These are phyloP conservation scores for Silene coronaria DNA, from an alignment of 179 eudicot species.

Conservation along the genomic window DNA sequence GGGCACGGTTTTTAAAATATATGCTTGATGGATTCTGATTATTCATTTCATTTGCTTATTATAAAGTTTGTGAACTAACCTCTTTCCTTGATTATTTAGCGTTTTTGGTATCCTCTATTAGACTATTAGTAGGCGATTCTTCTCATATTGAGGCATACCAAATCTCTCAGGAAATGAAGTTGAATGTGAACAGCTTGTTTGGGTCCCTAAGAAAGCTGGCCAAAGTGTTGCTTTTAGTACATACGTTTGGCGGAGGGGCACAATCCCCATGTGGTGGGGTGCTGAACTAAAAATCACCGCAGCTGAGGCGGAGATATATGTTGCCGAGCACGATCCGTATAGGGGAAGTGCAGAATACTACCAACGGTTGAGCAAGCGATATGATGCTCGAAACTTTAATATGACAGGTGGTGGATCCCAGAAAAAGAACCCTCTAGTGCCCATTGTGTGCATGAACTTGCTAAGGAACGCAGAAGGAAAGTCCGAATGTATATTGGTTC, in stretches of 20 bases:
- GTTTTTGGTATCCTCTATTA: background rate
- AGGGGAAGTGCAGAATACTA: conserved; percentile 86
- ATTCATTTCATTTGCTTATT: background rate
- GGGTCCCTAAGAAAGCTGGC: conserved; percentile 69
- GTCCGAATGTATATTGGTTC: conserved; percentile 76
- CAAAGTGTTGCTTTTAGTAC: conserved; percentile 87
- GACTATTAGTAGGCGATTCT: background rate
- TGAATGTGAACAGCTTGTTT: conserved; percentile 97
- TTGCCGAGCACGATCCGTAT: conserved; percentile 81
- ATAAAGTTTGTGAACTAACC: background rate
- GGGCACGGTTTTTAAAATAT: background rate
- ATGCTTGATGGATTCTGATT: background rate
- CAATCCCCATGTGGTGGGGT: conserved; percentile 99
- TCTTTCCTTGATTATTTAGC: background rate
- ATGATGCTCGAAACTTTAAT: conserved; percentile 59
- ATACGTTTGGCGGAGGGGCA: conserved; percentile 86
- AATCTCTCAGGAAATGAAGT: conserved; percentile 79
- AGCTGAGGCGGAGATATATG: conserved; percentile 96
- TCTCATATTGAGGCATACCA: background rate
- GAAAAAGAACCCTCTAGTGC: conserved; percentile 64
- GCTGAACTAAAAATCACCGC: conserved; percentile 89
- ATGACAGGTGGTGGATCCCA: conserved; percentile 45
- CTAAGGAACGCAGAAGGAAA: conserved; percentile 83
- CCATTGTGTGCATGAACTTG: conserved; percentile 85
- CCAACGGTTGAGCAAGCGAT: conserved; percentile 75